Evolutionary conservation across 495 filamentous ascomycete species (phyloP), one percentile per base, ranked within the genome.

Genomic region (Trichoderma erinaceum): DNA sequence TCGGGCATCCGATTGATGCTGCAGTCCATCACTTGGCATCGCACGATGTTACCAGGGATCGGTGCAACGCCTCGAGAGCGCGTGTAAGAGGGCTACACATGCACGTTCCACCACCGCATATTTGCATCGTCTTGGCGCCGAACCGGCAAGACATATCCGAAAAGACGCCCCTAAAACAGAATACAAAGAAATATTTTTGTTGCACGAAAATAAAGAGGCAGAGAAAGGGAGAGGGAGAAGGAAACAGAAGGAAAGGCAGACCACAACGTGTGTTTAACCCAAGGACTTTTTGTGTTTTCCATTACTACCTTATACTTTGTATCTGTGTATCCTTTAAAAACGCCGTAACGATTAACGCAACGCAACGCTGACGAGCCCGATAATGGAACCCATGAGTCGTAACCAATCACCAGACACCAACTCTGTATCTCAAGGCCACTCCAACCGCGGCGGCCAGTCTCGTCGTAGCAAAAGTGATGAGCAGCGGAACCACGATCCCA

Each of bases 401-500:
- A 25, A 32, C 56, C 56, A 61, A 61, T 61, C 27, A 61, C 56
- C 56, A 32, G 56, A 61, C 56, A 29, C 25, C 21, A 61, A 32
- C 27, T 15, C 11, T 61, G 56, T 61, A 61, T 29, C 56, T 61
- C 56, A 27, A 61, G 56, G 56, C 56, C 56, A 61, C 12, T 12
- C 56, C 56, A 16, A 61, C 13, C 4, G 21, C 23, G 56, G 56
- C 56, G 56, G 56, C 56, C 27, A 61, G 16, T 29, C 56, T 32
- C 56, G 56, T 61, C 56, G 56, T 61, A 13, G 16, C 25, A 61
- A 32, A 61, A 61, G 23, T 32, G 2, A 61, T 61, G 56, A 61
- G 27, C 56, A 23, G 12, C 23, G 56, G 35, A 38, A 38, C 56
- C 56, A 61, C 80, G 70, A 80, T 75, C 25, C 56, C 56, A 13